phyloP scores from a whole-genome alignment of 257 asterid species.

The Gentiana dahurica region DNA sequence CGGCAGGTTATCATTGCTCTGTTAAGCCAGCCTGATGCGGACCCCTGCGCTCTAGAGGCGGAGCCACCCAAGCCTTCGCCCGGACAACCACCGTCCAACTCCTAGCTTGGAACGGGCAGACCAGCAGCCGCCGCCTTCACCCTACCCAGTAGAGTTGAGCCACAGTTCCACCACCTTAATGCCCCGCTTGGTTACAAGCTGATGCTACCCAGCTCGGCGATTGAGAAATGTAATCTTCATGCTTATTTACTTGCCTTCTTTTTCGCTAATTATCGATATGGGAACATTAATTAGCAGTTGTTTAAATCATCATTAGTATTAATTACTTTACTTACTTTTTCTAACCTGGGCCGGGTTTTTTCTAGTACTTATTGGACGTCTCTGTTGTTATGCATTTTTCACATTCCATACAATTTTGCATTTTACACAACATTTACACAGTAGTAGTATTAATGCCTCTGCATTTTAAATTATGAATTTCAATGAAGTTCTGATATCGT shows the following conservation, averaged over 20 bases:
- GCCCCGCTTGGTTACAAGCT: constrained; percentile 12
- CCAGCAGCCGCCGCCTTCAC: not conserved
- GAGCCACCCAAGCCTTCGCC: not conserved
- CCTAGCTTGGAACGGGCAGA: constrained; percentile 12
- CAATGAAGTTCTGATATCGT: no score
- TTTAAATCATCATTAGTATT: no score
- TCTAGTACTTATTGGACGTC: no score
- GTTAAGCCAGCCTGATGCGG: constrained; percentile 15
- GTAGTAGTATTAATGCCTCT: no score
- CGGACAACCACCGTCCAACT: not conserved
- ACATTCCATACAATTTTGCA: no score
- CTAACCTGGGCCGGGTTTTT: no score
- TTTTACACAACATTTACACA: no score
- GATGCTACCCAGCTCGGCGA: constrained; percentile 10
- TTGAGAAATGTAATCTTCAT: fast-evolving
- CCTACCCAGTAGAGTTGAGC: not conserved
- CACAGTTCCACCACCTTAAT: constrained; percentile 1
- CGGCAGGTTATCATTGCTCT: constrained; percentile 18
- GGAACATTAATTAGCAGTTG: no score
- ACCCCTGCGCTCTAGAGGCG: constrained; percentile 7
- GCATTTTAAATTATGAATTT: no score
- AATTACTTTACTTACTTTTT: no score
- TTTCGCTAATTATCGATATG: no score
- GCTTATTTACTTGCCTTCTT: not conserved
- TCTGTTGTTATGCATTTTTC: no score